Evolutionary conservation across 1,284 basidiomycete genomes (phyloP), one percentile per base, ranked within the genome.

Genomic region (Thecaphora frezii): DNA sequence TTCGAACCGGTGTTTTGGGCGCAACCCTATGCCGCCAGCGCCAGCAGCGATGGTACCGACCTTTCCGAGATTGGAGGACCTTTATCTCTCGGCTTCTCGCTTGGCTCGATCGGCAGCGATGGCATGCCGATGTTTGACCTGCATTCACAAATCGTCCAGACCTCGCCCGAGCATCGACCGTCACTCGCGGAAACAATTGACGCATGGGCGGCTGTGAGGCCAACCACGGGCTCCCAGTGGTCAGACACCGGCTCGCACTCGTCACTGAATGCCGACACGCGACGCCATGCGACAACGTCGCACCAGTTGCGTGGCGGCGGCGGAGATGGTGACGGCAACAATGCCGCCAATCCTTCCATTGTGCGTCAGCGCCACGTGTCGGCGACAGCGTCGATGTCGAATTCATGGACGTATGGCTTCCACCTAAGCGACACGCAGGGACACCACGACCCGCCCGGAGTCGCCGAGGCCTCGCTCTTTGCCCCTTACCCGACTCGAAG

Each of bases 111-210:
- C 25, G 61, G 55, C n/a, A 61, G 58, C 46, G 63, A 66, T 21
- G 63, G 55, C 24, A 61, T 66, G 63, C 61, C 63, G 51, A 51
- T 47, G 2, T 66, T 66, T 19, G 63, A 66, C 45, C 61, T 66
- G 50, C 58, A 47, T 16, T 48, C 58, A n/a, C 49, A 58, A 26
- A 54, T 66, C 22, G 58, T 61, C 21, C 47, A 44, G 1, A 61
- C 58, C 19, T 58, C 63, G 1, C 50, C 39, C 13, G 58, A 60
- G 40, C 58, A 54, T 25, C 54, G 55, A 22, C 54, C 58, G 14
- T 66, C 58, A 48, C 48, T 66, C 24, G 58, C 63, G 23, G 58
- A 55, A 14, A 58, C 63, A 39, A 58, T 66, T 12, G 63, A 66
- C 40, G 54, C 48, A 3, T 66, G 63, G 63, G 57, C 52, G 3